Base-by-base conservation (phyloP, 2,329 filamentous ascomycete species). In the Hymenotorrendiella dingleyae region DNA sequence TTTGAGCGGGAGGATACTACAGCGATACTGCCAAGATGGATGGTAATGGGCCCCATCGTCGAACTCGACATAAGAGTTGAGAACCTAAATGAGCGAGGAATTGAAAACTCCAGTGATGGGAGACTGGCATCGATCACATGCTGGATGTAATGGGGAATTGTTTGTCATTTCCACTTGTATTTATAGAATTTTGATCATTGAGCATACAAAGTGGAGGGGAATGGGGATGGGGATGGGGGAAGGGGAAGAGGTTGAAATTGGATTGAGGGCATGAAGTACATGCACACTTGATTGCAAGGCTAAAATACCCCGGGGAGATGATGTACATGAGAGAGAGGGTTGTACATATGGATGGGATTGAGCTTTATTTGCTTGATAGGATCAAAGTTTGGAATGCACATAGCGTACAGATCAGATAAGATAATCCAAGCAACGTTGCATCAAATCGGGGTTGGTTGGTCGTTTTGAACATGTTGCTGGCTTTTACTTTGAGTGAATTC, bases 1-100 rank as follows among this genome's bases (percentile, higher is more conserved):
- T 54, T 53, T 19, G 21, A 41, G 35, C 36, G 47, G 39, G 29
- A 35, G 43, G 30, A 23, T 38, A 21, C 38, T 27, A 6, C 19
- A 38, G 26, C 40, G 44, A 47, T 43, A 40, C 44, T 32, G 32
- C 40, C 27, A 23, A 29, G 17, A 45, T 22, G 28, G 36, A 39
- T 27, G 20, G 28, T 40, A 23, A 33, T 33, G 28, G 14, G 16
- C 17, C 16, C 12, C 19, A 23, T 36, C 33, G 19, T 26, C 27
- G 3, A 39, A n/a, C 36, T 30, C 29, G 38, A 39, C 27, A 40
- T 21, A 26, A 34, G 38, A 40, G 21, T 16, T 17, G 26, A 26
- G 19, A 22, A 14, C 9, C 19, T 12, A 28, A 19, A 24, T 24
- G 21, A 16, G 21, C 37, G n/a, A 21, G 5, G n/a, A 11, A n/a